These are phyloP conservation scores for Amanita rimosa DNA, from an alignment of 768 basidiomycete species.

Conservation along the genomic window DNA sequence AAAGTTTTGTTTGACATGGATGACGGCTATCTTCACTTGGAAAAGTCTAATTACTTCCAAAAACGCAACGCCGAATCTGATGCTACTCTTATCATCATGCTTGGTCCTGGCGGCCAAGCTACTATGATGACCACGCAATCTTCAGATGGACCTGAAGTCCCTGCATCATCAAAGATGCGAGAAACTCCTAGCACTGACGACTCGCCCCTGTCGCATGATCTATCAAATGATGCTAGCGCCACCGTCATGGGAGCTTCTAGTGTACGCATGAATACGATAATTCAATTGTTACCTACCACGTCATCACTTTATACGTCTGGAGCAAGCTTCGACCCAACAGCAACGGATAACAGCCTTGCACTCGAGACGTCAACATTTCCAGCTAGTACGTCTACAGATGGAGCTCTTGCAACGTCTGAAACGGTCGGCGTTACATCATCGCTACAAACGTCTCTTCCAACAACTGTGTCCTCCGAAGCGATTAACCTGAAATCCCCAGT, in stretches of 20 bases:
- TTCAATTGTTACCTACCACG: background rate
- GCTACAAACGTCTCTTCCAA: background rate
- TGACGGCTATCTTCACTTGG: background rate
- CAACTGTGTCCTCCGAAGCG: constrained; percentile 7
- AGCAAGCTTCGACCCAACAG: background rate
- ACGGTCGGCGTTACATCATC: background rate
- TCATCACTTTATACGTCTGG: background rate
- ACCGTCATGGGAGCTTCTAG: constrained; percentile 1
- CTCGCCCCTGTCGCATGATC: background rate
- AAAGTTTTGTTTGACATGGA: constrained; percentile 2
- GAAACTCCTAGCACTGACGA: background rate
- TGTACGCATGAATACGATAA: background rate
- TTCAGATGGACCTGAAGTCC: background rate
- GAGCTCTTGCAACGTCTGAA: background rate
- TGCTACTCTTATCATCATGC: background rate
- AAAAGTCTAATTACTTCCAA: background rate
- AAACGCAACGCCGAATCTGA: background rate
- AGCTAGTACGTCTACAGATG: background rate
- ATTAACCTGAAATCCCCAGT: constrained; percentile 24
- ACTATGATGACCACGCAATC: background rate
- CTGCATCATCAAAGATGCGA: background rate
- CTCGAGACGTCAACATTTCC: background rate
- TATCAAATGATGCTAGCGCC: background rate
- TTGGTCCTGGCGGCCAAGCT: constrained; percentile 3
- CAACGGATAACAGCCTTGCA: background rate